Evolutionary conservation across 441 rosid genomes (phyloP).

Genomic region (Theobroma grandiflorum): DNA sequence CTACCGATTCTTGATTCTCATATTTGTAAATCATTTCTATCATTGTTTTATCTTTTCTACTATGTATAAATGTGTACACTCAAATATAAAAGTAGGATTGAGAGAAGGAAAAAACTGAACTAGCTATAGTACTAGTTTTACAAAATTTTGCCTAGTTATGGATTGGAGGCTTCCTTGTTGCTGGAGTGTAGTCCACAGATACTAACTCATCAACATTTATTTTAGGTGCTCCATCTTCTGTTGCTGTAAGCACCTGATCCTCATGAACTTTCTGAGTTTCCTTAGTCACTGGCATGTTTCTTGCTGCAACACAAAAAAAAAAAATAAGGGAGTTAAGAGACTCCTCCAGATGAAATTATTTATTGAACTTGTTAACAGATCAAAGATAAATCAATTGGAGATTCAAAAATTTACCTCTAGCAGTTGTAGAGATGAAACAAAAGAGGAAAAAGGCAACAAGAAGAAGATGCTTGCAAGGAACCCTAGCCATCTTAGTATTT

Average conservation of each 20-base stretch:
- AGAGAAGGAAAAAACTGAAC: neutral
- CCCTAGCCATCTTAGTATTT: constrained; percentile 41
- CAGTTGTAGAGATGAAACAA: constrained; percentile 45
- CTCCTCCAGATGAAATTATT: neutral
- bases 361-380: neutral
- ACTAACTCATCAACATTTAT: constrained; percentile 41
- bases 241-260: constrained; percentile 15
- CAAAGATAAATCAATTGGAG: neutral
- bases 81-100: neutral
- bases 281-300: constrained; percentile 44
- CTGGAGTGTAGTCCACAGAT: constrained; percentile 64
- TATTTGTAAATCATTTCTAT: constrained; percentile 16
- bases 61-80: constrained; percentile 4
- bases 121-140: neutral
- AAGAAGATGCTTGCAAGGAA: constrained; percentile 47
- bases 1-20: neutral
- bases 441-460: constrained; percentile 48
- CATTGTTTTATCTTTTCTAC: constrained; percentile 11
- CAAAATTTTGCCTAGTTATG: constrained; percentile 52
- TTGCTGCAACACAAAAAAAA: constrained; percentile 35
- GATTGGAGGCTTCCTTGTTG: constrained; percentile 71
- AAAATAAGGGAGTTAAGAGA: neutral
- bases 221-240: constrained; percentile 27
- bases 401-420: constrained; percentile 42
- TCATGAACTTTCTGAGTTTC: constrained; percentile 32